Evolutionary conservation across 331 rosid genomes (phyloP), one percentile per base, ranked within the genome.

Genomic region (Malus hybrid): DNA sequence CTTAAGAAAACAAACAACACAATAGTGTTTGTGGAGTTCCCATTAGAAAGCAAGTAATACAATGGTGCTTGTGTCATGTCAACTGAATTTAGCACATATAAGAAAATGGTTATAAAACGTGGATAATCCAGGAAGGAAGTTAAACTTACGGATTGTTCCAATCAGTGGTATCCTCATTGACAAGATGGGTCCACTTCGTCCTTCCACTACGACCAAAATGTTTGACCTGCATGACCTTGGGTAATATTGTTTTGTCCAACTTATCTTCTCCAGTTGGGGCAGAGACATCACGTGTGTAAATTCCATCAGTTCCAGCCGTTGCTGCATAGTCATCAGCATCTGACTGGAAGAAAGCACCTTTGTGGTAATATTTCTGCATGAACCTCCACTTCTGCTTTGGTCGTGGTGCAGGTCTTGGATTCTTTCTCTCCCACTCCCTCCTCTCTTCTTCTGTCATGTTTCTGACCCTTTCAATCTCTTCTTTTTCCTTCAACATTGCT

Each of bases 181-280:
- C 97, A 82, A 92, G 97, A 86, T 94, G 99, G 2, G 97, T 88
- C 99, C 97, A 94, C 77, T 94, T 94, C 26, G 96, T 88, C 88
- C 97, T 88, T 81, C 99, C 97, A 85, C 99, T 94, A 14, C 96
- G 95, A 74, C 96, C 99, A 82, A 94, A 94, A 88, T 94, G 99
- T 87, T 92, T 94, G 82, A 94, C 97, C 86, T 94, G 97, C 99
- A 91, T 91, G 76, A 92, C 96, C 88, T 90, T 94, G 9, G 99
- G 99, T 78, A 94, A 77, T 72, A 90, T 90, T 63, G 97, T 86
- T 87, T 94, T 94, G 83, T 94, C 91, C 97, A 94, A 85, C 84
- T 86, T 94, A 84, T 94, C 98, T 84, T 94, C 98, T 67, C 97
- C 98, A 29, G 97, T 94, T 46, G 95, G 96, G 57, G 96, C 84